These are phyloP conservation scores for Mycocentrospora acerina DNA, from an alignment of 2,329 filamentous ascomycete species.

Conservation along the genomic window DNA sequence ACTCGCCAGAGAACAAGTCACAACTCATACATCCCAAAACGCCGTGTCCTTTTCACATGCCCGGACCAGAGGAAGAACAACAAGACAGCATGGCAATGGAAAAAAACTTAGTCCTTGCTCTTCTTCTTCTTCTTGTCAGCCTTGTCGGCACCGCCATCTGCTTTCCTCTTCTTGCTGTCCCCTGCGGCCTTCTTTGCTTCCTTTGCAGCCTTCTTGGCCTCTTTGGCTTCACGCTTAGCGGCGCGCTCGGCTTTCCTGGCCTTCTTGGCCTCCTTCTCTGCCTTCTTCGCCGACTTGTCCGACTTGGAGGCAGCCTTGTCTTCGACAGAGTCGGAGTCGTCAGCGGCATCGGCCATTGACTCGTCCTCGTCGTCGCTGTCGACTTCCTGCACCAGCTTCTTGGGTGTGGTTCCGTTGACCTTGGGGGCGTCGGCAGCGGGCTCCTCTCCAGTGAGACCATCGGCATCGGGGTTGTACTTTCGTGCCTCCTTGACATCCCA, in stretches of 20 bases:
- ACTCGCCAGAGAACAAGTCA: no score
- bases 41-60: constrained; percentile 15
- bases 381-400: constrained; percentile 54
- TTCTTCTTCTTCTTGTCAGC: constrained; percentile 62
- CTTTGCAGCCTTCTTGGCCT: constrained; percentile 57
- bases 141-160: constrained; percentile 53
- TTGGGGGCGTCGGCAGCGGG: constrained; percentile 57
- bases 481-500: constrained; percentile 90
- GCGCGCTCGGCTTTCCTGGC: constrained; percentile 41
- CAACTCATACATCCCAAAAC: constrained; percentile 9
- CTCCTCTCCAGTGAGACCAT: constrained; percentile 74
- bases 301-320: constrained; percentile 36
- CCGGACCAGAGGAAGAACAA: constrained; percentile 2
- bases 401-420: constrained; percentile 45
- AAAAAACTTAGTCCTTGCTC: constrained; percentile 53
- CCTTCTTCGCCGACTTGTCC: constrained; percentile 45
- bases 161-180: constrained; percentile 53
- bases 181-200: constrained; percentile 58
- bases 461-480: constrained; percentile 93
- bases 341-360: constrained; percentile 41
- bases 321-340: constrained; percentile 38
- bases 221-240: constrained; percentile 42
- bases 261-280: constrained; percentile 49
- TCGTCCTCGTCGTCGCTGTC: constrained; percentile 46
- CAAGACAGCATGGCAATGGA: constrained; percentile 6